Percentiles rank a stretch among this genome's conserved stretches.
phyloP scores from a whole-genome alignment of 2,329 filamentous ascomycete species.

The Neocucurbitaria cava region DNA sequence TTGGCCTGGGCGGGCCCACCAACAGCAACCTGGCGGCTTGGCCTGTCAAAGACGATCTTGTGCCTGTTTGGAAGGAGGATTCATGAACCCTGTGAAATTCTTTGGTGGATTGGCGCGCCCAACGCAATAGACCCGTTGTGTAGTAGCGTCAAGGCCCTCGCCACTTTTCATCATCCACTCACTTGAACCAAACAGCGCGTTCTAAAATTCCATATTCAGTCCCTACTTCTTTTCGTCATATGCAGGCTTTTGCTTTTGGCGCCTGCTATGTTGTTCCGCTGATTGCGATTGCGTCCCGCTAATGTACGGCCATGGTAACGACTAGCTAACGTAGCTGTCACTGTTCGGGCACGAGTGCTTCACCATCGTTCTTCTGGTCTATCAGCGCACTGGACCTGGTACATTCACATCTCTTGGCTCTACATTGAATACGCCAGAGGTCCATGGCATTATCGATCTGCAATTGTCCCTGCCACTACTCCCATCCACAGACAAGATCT shows the following conservation, averaged over 20 bases:
- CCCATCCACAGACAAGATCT: slow-evolving; percentile 36
- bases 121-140: slow-evolving; percentile 34
- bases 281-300: slow-evolving; percentile 36
- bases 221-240: slow-evolving; percentile 39
- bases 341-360: slow-evolving; percentile 34
- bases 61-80: slow-evolving; percentile 24
- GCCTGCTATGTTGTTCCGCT: slow-evolving; percentile 31
- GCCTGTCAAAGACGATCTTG: slow-evolving; percentile 22
- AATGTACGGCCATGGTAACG: slow-evolving; percentile 25
- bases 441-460: slow-evolving; percentile 44
- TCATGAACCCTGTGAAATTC: slow-evolving; percentile 39
- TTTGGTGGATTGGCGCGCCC: slow-evolving; percentile 37
- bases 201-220: slow-evolving; percentile 40
- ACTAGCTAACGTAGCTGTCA: slow-evolving; percentile 34
- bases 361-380: slow-evolving; percentile 22
- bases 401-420: slow-evolving; percentile 32
- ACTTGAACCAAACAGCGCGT: slow-evolving; percentile 43
- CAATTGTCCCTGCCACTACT: slow-evolving; percentile 42
- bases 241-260: slow-evolving; percentile 41
- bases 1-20: slow-evolving; percentile 44
- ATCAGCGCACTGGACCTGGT: slow-evolving; percentile 26
- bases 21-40: slow-evolving; percentile 31
- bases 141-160: slow-evolving; percentile 44
- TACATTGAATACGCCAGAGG: slow-evolving; percentile 36
- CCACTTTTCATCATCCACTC: slow-evolving; percentile 49